Conservation (phyloP, 345 rosid species). For the Syzygium aromaticum region DNA sequence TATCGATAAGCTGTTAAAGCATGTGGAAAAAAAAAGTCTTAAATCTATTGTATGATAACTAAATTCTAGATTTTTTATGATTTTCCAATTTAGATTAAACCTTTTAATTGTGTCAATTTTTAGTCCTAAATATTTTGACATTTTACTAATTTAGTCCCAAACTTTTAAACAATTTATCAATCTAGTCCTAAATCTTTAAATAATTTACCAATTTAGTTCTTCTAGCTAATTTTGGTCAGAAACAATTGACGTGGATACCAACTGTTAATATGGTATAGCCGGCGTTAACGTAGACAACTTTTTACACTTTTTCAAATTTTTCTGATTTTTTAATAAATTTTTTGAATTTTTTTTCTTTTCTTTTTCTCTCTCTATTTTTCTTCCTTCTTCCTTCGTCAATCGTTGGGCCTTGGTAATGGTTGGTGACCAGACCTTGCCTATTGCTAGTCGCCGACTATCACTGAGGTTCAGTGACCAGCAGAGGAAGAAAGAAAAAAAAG, state of each 20-base stretch:
- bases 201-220: not conserved
- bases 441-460: fast-evolving
- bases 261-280: fast-evolving
- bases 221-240: not conserved
- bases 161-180: fast-evolving
- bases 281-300: not conserved
- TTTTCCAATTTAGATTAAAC: not conserved
- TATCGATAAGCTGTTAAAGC: not conserved
- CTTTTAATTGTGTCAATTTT: not conserved
- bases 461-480: fast-evolving
- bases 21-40: fast-evolving
- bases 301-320: not conserved
- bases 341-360: not conserved
- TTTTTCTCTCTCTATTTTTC: not conserved
- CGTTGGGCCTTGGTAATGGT: fast-evolving
- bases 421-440: not conserved
- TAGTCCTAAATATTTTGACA: not conserved
- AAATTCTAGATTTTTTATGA: not conserved
- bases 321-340: not conserved
- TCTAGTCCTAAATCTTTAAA: not conserved
- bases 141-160: not conserved
- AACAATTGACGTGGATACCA: fast-evolving
- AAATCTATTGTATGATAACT: not conserved
- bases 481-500: too few relatives aligned
- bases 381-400: not conserved